Percentiles rank a stretch among this genome's conserved stretches.
Evolutionary conservation across 1,284 basidiomycete species (phyloP).

Genomic region (Mycena sp.): DNA sequence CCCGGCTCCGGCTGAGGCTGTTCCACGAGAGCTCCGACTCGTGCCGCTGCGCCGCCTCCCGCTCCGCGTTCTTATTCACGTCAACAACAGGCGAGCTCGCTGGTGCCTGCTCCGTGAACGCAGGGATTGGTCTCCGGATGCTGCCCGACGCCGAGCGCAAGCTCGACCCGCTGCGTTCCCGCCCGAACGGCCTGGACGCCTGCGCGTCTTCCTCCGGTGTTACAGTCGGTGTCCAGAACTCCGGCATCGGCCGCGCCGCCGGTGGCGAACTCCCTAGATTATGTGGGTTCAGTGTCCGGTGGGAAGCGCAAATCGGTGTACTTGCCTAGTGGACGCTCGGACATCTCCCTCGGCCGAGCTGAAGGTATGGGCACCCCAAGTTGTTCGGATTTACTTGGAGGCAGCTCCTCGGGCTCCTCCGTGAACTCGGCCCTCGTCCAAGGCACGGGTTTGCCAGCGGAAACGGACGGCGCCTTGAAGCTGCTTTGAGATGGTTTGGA

Average conservation of each 20-base stretch:
- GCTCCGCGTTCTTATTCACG: conserved; percentile 45
- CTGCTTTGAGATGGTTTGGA: neutral
- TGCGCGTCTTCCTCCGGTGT: conserved; percentile 1
- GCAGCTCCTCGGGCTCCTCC: conserved; percentile 21
- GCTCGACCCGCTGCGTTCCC: neutral
- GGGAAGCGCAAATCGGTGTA: neutral
- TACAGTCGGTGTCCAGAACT: conserved; percentile 19
- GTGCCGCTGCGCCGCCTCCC: conserved; percentile 48
- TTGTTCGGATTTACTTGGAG: neutral
- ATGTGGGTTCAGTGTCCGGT: neutral
- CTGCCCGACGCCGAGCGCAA: neutral
- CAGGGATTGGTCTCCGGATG: neutral
- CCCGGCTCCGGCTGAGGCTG: conserved; percentile 39
- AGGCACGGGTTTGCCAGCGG: neutral
- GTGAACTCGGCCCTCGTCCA: neutral
- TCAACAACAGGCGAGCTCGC: neutral
- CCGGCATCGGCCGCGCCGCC: conserved; percentile 6
- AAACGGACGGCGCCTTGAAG: neutral
- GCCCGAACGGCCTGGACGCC: neutral
- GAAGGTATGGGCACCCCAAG: neutral
- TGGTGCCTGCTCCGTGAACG: neutral
- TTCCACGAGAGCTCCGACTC: conserved; percentile 55
- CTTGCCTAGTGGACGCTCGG: conserved; percentile 14
- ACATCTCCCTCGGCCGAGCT: neutral
- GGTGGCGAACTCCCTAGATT: conserved; percentile 14